Conservation (phyloP, 345 rosid species). For the Noccaea bulbosa region DNA sequence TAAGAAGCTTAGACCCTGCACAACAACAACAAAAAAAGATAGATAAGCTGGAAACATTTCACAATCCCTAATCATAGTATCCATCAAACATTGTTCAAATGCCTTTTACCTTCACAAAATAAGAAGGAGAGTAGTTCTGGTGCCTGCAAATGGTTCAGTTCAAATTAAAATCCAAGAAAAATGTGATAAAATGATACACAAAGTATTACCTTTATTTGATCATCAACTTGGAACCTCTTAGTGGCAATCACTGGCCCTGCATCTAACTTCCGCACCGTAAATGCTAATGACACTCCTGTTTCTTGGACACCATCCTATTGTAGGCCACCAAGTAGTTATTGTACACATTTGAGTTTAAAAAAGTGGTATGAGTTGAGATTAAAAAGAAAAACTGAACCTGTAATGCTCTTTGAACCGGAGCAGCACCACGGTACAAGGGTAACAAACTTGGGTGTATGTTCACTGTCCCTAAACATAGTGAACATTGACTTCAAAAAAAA, state of each 20-base stretch:
- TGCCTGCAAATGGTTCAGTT: constrained; percentile 61
- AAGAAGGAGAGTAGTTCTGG: constrained; percentile 76
- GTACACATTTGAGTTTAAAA: constrained; percentile 13
- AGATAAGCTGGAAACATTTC: constrained; percentile 2
- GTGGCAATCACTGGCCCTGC: constrained; percentile 89
- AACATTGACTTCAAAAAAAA: not conserved
- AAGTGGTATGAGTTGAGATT: not conserved
- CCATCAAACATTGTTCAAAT: not conserved
- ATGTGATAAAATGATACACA: not conserved
- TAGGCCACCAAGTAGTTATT: constrained; percentile 34
- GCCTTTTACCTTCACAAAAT: constrained; percentile 68
- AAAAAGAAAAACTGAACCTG: constrained; percentile 50
- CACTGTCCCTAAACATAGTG: constrained; percentile 71
- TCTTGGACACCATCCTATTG: constrained; percentile 83
- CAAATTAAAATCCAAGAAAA: not conserved
- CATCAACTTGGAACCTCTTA: constrained; percentile 64
- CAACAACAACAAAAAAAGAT: not conserved
- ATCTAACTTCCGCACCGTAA: constrained; percentile 82
- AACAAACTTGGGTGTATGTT: constrained; percentile 93
- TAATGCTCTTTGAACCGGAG: constrained; percentile 93
- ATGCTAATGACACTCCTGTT: constrained; percentile 94
- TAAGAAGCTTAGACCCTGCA: constrained; percentile 84
- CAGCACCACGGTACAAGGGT: constrained; percentile 92
- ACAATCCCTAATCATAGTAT: not conserved
- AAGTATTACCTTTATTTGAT: constrained; percentile 67